Evolutionary conservation across 1,284 basidiomycete genomes (phyloP).

Genomic region (Tranzscheliella williamsii): DNA sequence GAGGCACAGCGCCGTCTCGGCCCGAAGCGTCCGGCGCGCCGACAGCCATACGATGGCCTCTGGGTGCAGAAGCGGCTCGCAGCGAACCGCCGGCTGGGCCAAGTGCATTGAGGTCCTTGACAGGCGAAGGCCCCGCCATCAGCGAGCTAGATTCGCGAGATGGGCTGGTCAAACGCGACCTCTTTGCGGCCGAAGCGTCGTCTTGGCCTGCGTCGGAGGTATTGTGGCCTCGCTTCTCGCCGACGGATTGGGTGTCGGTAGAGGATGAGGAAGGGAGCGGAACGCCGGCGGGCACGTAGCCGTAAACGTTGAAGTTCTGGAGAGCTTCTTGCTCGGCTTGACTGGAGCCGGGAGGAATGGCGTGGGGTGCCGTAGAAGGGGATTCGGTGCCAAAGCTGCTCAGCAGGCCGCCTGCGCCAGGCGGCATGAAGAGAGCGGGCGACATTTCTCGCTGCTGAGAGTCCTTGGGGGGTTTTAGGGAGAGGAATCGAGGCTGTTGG

Average conservation of each 20-base stretch:
- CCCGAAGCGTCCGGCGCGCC: constrained; percentile 38
- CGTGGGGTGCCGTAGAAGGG: constrained; percentile 4
- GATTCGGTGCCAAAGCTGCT: constrained; percentile 9
- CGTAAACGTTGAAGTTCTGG: constrained; percentile 41
- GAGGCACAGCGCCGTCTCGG: constrained; percentile 32
- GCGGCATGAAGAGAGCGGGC: constrained; percentile 36
- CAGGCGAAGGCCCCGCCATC: constrained; percentile 40
- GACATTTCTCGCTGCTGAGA: constrained; percentile 27
- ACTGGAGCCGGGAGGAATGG: constrained; percentile 51
- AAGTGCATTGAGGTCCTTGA: constrained; percentile 56
- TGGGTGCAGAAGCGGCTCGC: constrained; percentile 46
- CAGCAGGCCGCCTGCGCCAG: constrained; percentile 38
- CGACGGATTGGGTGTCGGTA: constrained; percentile 2
- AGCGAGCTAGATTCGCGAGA: constrained; percentile 14
- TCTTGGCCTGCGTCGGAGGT: constrained; percentile 1
- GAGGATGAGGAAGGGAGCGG: constrained; percentile 19
- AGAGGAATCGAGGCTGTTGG: constrained; percentile 52
- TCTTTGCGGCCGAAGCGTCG: constrained; percentile 20
- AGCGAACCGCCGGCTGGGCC: constrained; percentile 45
- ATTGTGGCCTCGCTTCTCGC: constrained; percentile 11
- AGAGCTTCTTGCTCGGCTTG: constrained; percentile 43
- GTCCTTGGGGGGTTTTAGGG: constrained; percentile 44
- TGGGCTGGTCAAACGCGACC: constrained; percentile 24
- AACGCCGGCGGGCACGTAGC: constrained; percentile 50
- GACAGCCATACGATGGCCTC: constrained; percentile 28